A percentile compares a stretch with the other conserved stretches of the same genome.
phyloP scores from a whole-genome alignment of 768 basidiomycete genomes.

The Suillus weaverae region DNA sequence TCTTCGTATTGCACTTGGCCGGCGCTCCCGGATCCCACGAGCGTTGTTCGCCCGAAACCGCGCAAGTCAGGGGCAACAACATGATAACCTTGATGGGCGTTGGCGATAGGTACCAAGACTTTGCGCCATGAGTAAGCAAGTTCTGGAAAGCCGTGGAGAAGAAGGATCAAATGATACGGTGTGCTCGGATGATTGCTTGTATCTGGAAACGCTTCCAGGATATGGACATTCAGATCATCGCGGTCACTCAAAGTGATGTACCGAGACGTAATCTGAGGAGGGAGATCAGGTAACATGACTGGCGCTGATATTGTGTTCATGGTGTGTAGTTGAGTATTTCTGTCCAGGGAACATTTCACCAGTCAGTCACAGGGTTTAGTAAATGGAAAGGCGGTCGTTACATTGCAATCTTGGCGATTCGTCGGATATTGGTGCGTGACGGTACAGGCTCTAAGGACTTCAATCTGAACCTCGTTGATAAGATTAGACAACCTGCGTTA shows the following conservation, averaged over 20 bases:
- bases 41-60: constrained; percentile 46
- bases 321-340: neutral
- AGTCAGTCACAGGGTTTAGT: neutral
- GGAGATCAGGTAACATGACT: constrained; percentile 17
- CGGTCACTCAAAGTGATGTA: constrained; percentile 46
- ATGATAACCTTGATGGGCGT: constrained; percentile 45
- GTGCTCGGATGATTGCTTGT: constrained; percentile 12
- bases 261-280: constrained; percentile 39
- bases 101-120: constrained; percentile 49
- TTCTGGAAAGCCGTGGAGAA: constrained; percentile 69
- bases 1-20: constrained; percentile 43
- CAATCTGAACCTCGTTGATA: neutral
- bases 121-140: constrained; percentile 68
- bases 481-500: neutral
- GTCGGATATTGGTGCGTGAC: neutral
- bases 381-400: neutral
- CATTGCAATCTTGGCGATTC: neutral
- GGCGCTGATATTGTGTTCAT: neutral
- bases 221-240: constrained; percentile 40
- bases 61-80: constrained; percentile 66
- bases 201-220: constrained; percentile 47
- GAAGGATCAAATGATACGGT: constrained; percentile 48
- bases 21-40: constrained; percentile 8
- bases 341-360: neutral
- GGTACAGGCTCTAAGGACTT: neutral